Percentiles rank a stretch among this genome's conserved stretches.
phyloP scores from a whole-genome alignment of 1,284 basidiomycete genomes.

The Exobasidium cylindrosporum region DNA sequence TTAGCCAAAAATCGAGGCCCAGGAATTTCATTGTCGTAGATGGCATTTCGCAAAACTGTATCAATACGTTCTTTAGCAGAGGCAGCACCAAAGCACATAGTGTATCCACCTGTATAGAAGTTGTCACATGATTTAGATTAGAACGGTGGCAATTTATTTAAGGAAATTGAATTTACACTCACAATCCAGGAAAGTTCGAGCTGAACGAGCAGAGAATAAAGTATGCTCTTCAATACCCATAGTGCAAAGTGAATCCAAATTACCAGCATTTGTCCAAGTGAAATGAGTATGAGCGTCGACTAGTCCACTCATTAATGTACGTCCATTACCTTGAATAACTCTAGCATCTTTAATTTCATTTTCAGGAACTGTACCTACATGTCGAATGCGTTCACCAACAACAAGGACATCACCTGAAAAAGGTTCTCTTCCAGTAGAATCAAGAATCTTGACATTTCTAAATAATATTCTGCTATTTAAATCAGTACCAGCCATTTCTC shows the following conservation, averaged over 20 bases:
- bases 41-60: not conserved
- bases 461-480: not conserved
- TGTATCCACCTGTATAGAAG: too few species aligned
- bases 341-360: not conserved
- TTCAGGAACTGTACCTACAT: not conserved
- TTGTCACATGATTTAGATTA: too few species aligned
- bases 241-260: not conserved
- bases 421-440: not conserved
- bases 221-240: not conserved
- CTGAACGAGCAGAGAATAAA: not conserved
- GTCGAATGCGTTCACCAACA: not conserved
- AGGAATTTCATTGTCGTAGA: constrained; percentile 1
- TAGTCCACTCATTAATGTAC: not conserved
- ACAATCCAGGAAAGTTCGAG: not conserved
- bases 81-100: not conserved
- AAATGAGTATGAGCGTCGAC: not conserved
- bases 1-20: not conserved
- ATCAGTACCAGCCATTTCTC: not conserved
- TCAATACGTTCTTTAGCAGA: not conserved
- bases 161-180: too few species aligned
- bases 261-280: constrained; percentile 2
- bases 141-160: too few species aligned
- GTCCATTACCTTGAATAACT: not conserved
- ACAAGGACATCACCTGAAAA: not conserved
- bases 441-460: not conserved